phyloP scores from a whole-genome alignment of 2,329 filamentous ascomycete genomes.

The Ciborinia camelliae region DNA sequence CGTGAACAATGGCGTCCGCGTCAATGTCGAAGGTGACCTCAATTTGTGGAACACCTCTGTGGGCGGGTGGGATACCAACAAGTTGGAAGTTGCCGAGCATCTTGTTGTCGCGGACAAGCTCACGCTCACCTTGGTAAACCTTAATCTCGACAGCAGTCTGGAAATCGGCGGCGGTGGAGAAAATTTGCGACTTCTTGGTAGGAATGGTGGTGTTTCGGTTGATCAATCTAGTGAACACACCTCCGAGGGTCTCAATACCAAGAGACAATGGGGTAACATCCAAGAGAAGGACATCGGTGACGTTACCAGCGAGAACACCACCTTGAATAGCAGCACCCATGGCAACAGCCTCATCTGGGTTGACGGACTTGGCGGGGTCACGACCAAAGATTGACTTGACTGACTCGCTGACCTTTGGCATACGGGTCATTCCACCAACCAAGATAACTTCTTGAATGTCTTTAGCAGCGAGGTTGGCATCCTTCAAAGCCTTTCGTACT shows the following conservation, averaged over 20 bases:
- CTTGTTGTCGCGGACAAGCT: constrained; percentile 98
- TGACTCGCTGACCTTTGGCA: constrained; percentile 96
- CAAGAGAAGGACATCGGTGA: constrained; percentile 91
- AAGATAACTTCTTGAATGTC: constrained; percentile 98
- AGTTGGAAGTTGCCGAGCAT: constrained; percentile 99
- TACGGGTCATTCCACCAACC: constrained; percentile 98
- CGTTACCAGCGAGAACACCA: constrained; percentile 93
- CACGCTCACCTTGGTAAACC: constrained; percentile 99
- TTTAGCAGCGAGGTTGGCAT: constrained; percentile 84
- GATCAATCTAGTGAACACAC: constrained; percentile 97
- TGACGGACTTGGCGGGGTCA: constrained; percentile 95
- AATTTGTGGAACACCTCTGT: constrained; percentile 92
- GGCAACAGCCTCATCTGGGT: constrained; percentile 96
- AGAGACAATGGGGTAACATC: constrained; percentile 95
- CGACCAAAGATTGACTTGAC: constrained; percentile 97
- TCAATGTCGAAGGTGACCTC: constrained; percentile 99
- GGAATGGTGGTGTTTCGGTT: constrained; percentile 99
- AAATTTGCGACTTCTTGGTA: constrained; percentile 98
- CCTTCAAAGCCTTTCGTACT: constrained; percentile 95
- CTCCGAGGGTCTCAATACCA: constrained; percentile 96
- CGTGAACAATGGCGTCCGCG: constrained; percentile 95
- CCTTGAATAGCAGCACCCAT: constrained; percentile 97
- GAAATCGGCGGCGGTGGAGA: constrained; percentile 97
- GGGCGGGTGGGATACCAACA: constrained; percentile 91
- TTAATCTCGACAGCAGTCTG: constrained; percentile 99